These are phyloP conservation scores for Handroanthus guayacan DNA, from an alignment of 257 asterid species.

Conservation along the genomic window DNA sequence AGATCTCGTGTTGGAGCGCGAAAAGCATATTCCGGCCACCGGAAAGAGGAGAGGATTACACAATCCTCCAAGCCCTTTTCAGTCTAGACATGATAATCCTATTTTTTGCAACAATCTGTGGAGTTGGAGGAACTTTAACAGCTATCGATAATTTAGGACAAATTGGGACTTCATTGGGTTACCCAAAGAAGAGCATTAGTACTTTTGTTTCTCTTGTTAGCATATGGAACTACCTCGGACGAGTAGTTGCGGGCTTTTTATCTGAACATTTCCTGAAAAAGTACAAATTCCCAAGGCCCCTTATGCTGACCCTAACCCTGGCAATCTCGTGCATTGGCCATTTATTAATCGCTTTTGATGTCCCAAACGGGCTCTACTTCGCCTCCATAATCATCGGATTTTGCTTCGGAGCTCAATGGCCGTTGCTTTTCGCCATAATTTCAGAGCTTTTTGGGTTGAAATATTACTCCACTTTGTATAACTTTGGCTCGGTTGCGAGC, in stretches of 20 bases:
- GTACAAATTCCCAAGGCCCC: constrained; percentile 70
- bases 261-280: constrained; percentile 64
- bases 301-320: constrained; percentile 58
- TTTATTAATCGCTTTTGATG: constrained; percentile 64
- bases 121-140: constrained; percentile 82
- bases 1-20: constrained; percentile 70
- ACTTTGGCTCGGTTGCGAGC: constrained; percentile 82
- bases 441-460: constrained; percentile 84
- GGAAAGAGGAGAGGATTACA: constrained; percentile 67
- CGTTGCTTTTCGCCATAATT: constrained; percentile 74
- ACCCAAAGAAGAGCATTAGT: constrained; percentile 63
- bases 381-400: constrained; percentile 83
- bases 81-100: constrained; percentile 67
- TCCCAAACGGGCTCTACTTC: constrained; percentile 64
- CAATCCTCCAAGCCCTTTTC: constrained; percentile 81
- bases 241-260: constrained; percentile 71
- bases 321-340: constrained; percentile 67
- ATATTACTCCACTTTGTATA: constrained; percentile 77
- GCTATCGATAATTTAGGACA: constrained; percentile 81
- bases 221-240: constrained; percentile 81
- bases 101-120: constrained; percentile 71
- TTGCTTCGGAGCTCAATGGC: constrained; percentile 93
- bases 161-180: constrained; percentile 68
- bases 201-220: constrained; percentile 87
- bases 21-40: constrained; percentile 61